phyloP scores from a whole-genome alignment of 1,284 basidiomycete genomes.

The Boletus mariae region DNA sequence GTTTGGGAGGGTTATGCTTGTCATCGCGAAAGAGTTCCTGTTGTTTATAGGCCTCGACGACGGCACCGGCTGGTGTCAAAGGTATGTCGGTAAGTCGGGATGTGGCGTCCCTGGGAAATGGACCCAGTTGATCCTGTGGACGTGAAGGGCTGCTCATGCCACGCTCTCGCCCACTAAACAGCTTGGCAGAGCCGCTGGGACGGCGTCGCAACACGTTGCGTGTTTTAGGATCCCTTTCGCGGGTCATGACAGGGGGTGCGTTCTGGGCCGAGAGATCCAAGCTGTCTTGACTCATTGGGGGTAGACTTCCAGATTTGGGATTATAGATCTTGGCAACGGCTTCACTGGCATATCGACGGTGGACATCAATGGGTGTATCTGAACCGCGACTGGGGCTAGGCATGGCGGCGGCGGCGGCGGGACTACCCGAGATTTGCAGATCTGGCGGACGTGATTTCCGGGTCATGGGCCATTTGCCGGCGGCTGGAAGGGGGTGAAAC shows the following conservation, averaged over 20 bases:
- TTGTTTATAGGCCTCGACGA: constrained; percentile 56
- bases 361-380: constrained; percentile 9
- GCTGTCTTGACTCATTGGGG: constrained; percentile 12
- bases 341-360: constrained; percentile 23
- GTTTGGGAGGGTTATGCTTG: constrained; percentile 1
- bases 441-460: constrained; percentile 24
- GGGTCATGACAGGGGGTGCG: background rate
- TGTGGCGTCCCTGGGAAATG: background rate
- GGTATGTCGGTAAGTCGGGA: background rate
- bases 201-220: constrained; percentile 48
- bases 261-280: constrained; percentile 8
- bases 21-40: constrained; percentile 37
- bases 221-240: constrained; percentile 23
- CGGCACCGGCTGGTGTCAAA: constrained; percentile 52
- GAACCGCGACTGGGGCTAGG: constrained; percentile 1
- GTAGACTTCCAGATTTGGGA: background rate
- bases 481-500: constrained; percentile 5
- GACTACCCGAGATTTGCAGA: constrained; percentile 21
- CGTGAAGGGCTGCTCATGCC: constrained; percentile 6
- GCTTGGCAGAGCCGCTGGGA: constrained; percentile 37
- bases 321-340: constrained; percentile 4
- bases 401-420: constrained; percentile 2
- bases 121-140: background rate
- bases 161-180: constrained; percentile 21
- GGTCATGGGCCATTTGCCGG: constrained; percentile 13